phyloP scores from a whole-genome alignment of 2,329 filamentous ascomycete genomes.

The Hypoxylon sp. region DNA sequence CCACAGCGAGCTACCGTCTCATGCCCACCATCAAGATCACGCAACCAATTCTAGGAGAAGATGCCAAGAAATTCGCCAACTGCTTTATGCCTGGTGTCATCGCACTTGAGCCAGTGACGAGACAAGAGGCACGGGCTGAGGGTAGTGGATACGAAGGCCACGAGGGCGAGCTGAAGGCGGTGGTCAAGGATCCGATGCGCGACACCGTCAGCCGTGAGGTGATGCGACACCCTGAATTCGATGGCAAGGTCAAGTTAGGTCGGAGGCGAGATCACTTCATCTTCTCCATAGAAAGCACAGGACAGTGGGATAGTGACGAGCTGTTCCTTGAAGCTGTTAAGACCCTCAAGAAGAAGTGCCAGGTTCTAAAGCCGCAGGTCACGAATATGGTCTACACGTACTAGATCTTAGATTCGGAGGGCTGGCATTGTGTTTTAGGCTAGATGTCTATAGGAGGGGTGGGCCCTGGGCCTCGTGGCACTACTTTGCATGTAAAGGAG shows the following conservation, averaged over 20 bases:
- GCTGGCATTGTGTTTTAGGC: background rate
- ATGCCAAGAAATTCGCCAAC: slow-evolving; percentile 88
- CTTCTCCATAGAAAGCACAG: slow-evolving; percentile 93
- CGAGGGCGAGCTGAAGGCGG: slow-evolving; percentile 86
- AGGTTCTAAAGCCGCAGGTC: slow-evolving; percentile 78
- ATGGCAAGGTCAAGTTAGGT: slow-evolving; percentile 94
- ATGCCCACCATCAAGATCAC: slow-evolving; percentile 89
- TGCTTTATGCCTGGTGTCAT: slow-evolving; percentile 95
- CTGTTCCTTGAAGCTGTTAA: slow-evolving; percentile 92
- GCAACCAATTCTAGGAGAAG: slow-evolving; percentile 84
- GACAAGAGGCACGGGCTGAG: slow-evolving; percentile 70
- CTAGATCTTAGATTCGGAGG: slow-evolving; percentile 31
- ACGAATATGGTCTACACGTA: slow-evolving; percentile 68
- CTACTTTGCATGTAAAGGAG: slow-evolving; percentile 14
- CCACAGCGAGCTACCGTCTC: slow-evolving; percentile 92
- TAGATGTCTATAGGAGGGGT: background rate
- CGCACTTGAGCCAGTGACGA: slow-evolving; percentile 78
- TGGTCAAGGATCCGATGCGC: slow-evolving; percentile 88
- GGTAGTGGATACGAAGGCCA: slow-evolving; percentile 78
- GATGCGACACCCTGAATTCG: slow-evolving; percentile 90
- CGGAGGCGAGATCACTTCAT: slow-evolving; percentile 96
- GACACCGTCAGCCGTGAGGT: slow-evolving; percentile 97
- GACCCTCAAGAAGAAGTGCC: slow-evolving; percentile 86
- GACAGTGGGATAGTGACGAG: slow-evolving; percentile 94
- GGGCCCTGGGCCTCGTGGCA: background rate